Evolutionary conservation across 768 basidiomycete genomes (phyloP).

Genomic region (Cystobasidium onofrii): DNA sequence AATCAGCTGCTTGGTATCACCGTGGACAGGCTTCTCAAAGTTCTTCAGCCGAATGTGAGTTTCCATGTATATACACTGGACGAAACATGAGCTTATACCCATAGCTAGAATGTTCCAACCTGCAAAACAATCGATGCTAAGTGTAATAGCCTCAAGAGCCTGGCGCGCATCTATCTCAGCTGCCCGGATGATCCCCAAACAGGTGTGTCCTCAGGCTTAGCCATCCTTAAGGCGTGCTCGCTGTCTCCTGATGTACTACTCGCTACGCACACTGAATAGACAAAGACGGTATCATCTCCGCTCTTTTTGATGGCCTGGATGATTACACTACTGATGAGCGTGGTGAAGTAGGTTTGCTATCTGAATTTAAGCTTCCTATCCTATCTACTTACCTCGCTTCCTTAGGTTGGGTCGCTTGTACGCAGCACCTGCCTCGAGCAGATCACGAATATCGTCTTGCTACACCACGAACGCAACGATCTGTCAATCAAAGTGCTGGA

Average conservation of each 20-base stretch:
- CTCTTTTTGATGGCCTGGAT: constrained; percentile 59
- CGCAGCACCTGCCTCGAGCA: constrained; percentile 68
- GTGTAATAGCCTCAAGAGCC: not conserved
- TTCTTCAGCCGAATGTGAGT: not conserved
- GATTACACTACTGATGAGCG: constrained; percentile 92
- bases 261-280: not conserved
- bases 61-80: not conserved
- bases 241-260: no score
- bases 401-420: constrained; percentile 78
- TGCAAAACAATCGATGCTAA: constrained; percentile 21
- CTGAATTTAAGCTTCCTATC: no score
- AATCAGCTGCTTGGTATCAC: constrained; percentile 5
- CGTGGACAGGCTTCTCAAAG: constrained; percentile 15
- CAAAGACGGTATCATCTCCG: constrained; percentile 46
- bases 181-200: not conserved
- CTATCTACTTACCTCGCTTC: not conserved
- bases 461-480: constrained; percentile 50
- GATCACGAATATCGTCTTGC: constrained; percentile 53
- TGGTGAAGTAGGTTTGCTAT: constrained; percentile 58
- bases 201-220: not conserved
- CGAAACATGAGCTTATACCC: no score
- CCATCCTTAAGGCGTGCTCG: no score
- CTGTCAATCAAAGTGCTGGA: constrained; percentile 47
- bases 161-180: not conserved
- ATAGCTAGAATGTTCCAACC: constrained; percentile 22